Base-by-base conservation (phyloP, 371 early-diverging fungal species). In the Rhizopus arrhizus region DNA sequence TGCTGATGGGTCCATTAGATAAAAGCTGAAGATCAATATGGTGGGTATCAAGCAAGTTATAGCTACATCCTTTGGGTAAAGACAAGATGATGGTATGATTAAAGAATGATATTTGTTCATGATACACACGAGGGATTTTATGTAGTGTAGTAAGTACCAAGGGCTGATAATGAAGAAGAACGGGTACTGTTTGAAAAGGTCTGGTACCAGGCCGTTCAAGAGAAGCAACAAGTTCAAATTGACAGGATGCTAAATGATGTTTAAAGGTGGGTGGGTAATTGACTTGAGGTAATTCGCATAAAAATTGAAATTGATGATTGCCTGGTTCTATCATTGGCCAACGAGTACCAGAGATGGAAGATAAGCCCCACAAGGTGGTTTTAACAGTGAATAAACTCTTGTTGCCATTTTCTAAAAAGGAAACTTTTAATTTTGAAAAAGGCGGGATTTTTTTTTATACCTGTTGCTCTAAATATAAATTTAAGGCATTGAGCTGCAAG, bases 321-420 rank as follows among this genome's bases (percentile, higher is more conserved):
- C 78, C 78, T 3, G 73, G 48, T 35, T 77, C 74, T n/a, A 77
- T 47, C 5, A 69, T 16, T 11, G 63, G 75, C 74, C 77, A 73
- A 5, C 33, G 28, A 4, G 40, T 29, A 8, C 10, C 13, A 11
- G 49, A 46, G 5, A 31, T 12, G 33, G 29, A n/a, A 33, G 42
- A 29, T 12, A 38, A 32, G 10, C 70, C 65, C 78, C 78, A 78
- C 28, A 78, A 36, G 2, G 67, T 36, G 5, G 69, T 73, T 4
- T 67, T 59, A 9, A 78, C 59, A 15, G 53, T 65, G 59, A 75
- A 78, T 15, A 73, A 31, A 4, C 61, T 58, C 54, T 66, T 66
- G 4, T 51, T 64, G 29, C 62, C 58, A 29, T 57, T 46, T 28
- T 75, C 73, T n/a, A 58, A 53, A 34, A 66, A 59, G 6, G 73